Conservation (phyloP, 176 grass and related monocot species). For the Lolium rigidum region DNA sequence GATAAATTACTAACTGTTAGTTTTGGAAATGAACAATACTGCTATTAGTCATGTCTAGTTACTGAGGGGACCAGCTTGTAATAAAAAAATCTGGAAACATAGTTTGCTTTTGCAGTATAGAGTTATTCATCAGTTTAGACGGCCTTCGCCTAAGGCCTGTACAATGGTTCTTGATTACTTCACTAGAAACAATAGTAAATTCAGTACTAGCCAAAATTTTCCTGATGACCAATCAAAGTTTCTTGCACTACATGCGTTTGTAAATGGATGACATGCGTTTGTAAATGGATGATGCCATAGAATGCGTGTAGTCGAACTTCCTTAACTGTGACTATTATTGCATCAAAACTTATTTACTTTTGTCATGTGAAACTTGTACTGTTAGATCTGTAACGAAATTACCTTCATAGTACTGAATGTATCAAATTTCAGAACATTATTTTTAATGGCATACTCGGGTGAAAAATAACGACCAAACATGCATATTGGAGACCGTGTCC, state of each 20-base stretch:
- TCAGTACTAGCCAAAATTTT: not conserved
- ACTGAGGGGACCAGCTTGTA: slow-evolving; percentile 19
- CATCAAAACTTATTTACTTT: not conserved
- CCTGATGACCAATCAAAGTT: not conserved
- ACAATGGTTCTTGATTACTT: slow-evolving; percentile 19
- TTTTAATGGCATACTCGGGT: not conserved
- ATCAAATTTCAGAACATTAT: not conserved
- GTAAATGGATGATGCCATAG: not conserved
- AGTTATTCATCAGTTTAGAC: not conserved
- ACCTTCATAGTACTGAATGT: not conserved
- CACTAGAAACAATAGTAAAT: not conserved
- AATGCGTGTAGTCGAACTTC: not conserved
- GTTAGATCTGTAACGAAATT: not conserved
- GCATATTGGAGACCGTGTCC: not conserved
- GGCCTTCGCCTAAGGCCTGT: not conserved
- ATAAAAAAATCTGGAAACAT: not conserved
- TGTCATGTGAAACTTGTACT: not conserved
- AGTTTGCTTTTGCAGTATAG: slow-evolving; percentile 24
- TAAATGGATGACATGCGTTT: not conserved
- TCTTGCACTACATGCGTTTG: not conserved
- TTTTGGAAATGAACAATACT: slow-evolving; percentile 19
- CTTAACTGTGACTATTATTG: not conserved
- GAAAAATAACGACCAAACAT: not conserved
- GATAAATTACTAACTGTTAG: slow-evolving; percentile 14
- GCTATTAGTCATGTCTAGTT: slow-evolving; percentile 23